A percentile compares a stretch with the other conserved stretches of the same genome.
phyloP scores from a whole-genome alignment of 495 filamentous ascomycete genomes.

The Penicillium silybi region DNA sequence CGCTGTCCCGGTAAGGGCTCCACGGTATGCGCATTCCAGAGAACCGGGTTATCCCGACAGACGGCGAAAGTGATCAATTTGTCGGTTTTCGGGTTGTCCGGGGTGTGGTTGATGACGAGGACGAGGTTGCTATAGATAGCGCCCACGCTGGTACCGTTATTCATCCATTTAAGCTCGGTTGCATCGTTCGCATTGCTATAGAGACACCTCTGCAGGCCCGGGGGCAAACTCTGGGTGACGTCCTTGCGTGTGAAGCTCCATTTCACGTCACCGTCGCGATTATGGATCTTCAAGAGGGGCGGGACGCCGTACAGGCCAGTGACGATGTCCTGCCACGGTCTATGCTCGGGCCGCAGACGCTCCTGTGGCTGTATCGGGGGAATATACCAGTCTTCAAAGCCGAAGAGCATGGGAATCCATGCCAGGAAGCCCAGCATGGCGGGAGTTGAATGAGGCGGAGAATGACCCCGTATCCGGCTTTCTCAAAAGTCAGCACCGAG shows the following conservation, averaged over 20 bases:
- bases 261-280: slow-evolving; percentile 19
- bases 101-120: slow-evolving; percentile 27
- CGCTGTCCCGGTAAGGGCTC: slow-evolving; percentile 22
- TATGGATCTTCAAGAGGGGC: slow-evolving; percentile 23
- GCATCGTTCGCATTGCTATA: slow-evolving; percentile 25
- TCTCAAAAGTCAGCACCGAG: neutral
- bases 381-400: slow-evolving; percentile 13
- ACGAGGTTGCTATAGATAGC: slow-evolving; percentile 23
- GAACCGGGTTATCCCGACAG: slow-evolving; percentile 18
- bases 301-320: slow-evolving; percentile 26
- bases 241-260: slow-evolving; percentile 25
- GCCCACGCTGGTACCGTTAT: slow-evolving; percentile 17
- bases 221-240: slow-evolving; percentile 19
- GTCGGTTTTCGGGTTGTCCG: slow-evolving; percentile 21
- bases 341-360: slow-evolving; percentile 15
- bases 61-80: slow-evolving; percentile 27
- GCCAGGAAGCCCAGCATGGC: slow-evolving; percentile 16
- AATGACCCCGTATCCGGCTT: neutral
- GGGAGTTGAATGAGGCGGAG: neutral
- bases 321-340: slow-evolving; percentile 26
- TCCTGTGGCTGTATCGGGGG: slow-evolving; percentile 20
- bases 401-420: slow-evolving; percentile 17
- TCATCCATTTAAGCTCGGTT: slow-evolving; percentile 29
- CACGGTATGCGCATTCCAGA: slow-evolving; percentile 26
- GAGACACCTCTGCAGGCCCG: slow-evolving; percentile 14